phyloP scores from a whole-genome alignment of 2,329 filamentous ascomycete species.

The Aspergillus spinulosporus region DNA sequence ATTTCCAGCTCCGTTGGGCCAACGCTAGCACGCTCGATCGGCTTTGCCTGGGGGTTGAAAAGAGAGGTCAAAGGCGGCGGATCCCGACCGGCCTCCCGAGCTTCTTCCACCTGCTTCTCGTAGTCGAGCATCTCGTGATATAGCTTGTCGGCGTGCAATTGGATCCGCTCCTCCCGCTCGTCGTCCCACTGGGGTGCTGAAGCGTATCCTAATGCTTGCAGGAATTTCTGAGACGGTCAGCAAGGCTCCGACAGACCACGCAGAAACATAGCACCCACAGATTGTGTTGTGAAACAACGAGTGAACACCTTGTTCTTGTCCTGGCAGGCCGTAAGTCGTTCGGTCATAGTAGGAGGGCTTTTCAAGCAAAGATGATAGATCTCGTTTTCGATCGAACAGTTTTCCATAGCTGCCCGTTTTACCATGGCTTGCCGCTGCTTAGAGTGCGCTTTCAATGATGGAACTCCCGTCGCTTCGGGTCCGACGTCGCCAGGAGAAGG shows the following conservation, averaged over 20 bases:
- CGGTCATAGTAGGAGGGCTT: conserved; percentile 63
- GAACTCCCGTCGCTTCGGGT: conserved; percentile 73
- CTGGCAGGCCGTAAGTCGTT: conserved; percentile 72
- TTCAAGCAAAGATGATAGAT: conserved; percentile 55
- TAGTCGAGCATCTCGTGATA: conserved; percentile 85
- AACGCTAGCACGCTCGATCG: conserved; percentile 13
- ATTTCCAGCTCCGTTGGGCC: conserved; percentile 32
- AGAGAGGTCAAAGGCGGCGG: conserved; percentile 47
- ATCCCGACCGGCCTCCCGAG: conserved; percentile 45
- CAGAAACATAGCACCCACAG: conserved; percentile 52
- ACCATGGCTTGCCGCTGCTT: conserved; percentile 79
- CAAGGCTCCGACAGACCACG: neutral
- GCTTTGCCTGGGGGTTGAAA: conserved; percentile 41
- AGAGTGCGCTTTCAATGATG: conserved; percentile 77
- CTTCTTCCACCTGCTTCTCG: conserved; percentile 69
- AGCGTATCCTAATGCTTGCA: conserved; percentile 88
- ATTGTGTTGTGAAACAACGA: conserved; percentile 85
- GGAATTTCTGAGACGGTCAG: conserved; percentile 63
- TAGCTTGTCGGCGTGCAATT: conserved; percentile 91
- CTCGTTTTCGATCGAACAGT: conserved; percentile 73
- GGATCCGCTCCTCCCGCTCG: conserved; percentile 79
- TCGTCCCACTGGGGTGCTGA: conserved; percentile 63
- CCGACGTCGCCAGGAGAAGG: conserved; percentile 65
- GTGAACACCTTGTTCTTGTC: conserved; percentile 76
- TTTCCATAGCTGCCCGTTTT: conserved; percentile 81